Evolutionary conservation across 2,329 filamentous ascomycete species (phyloP), one percentile per base, ranked within the genome.

Genomic region (Aspergillus sp.): DNA sequence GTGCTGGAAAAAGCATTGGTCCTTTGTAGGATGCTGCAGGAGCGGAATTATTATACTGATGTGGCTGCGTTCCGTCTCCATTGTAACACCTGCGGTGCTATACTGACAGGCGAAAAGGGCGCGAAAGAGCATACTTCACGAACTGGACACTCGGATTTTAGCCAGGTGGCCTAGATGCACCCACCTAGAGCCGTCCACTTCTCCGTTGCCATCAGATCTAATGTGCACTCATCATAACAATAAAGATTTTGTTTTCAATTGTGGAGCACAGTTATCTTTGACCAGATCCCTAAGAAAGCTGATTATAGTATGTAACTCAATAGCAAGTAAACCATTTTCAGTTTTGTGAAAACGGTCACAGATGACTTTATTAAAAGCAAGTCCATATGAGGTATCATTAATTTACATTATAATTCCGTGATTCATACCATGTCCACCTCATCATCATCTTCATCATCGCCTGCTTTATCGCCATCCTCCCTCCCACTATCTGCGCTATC

Each of bases 1-100:
- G 77, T 85, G 2, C 62, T 87, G 32, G 77, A 83, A 15, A 87
- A 83, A 58, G 87, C 93, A 0, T 72, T 83, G 59, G 80, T 85
- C 54, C 75, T 93, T 32, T 89, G 89, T 49, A 74, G 76, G 61
- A 83, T 88, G 59, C 78, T 98, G 39, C 82, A 87, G 63, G 81
- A 85, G 52, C 86, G 82, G 57, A 85, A 96, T 71, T 98, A 98
- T 71, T 97, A 86, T 67, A 97, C 93, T 0, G 91, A 97, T 71
- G 96, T 91, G 0, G 84, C 89, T 20, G 87, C 87, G 0, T 91
- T 97, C 68, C 81, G 84, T 38, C 83, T 97, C 57, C 85, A 82
- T 67, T 98, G 93, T 72, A 91, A 92, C 62, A 78, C 81, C 3
- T 81, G 79, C 55, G 76, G 77, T 4, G 71, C 69, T 15, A 67